Evolutionary conservation across 1,284 basidiomycete genomes (phyloP).

Genomic region (Tranzscheliella williamsii): DNA sequence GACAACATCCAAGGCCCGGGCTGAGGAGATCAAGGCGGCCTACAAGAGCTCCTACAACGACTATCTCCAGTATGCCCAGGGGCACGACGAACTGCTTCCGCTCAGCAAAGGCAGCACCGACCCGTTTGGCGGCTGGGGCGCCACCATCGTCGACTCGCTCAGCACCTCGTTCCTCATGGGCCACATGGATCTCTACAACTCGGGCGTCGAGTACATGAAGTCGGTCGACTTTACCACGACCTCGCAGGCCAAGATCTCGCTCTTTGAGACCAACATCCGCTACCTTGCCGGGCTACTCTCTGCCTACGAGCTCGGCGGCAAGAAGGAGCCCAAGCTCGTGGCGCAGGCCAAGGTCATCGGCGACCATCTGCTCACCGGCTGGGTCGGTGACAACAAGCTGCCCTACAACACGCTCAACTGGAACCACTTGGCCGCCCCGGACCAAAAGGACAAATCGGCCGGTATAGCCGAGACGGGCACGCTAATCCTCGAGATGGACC

Average conservation of each 20-base stretch:
- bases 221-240: constrained; percentile 46
- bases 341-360: constrained; percentile 47
- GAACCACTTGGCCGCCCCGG: constrained; percentile 23
- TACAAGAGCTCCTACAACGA: constrained; percentile 33
- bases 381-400: constrained; percentile 40
- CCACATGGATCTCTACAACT: constrained; percentile 34
- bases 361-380: constrained; percentile 45
- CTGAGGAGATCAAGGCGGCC: constrained; percentile 34
- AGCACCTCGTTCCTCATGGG: constrained; percentile 52
- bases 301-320: constrained; percentile 51
- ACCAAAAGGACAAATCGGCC: constrained; percentile 10
- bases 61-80: constrained; percentile 42
- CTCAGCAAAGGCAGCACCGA: constrained; percentile 27
- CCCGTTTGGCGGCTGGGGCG: constrained; percentile 51
- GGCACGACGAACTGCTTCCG: constrained; percentile 39
- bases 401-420: constrained; percentile 51
- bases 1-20: constrained; percentile 15
- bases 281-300: constrained; percentile 51
- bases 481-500: constrained; percentile 47
- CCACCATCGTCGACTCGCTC: constrained; percentile 49
- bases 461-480: constrained; percentile 50
- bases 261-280: constrained; percentile 56
- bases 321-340: constrained; percentile 38
- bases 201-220: constrained; percentile 22
- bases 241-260: constrained; percentile 15